Percentiles rank a stretch among this genome's conserved stretches.
phyloP scores from a whole-genome alignment of 352 stramenopile genomes.

The Ochromonadaceae sp. region DNA sequence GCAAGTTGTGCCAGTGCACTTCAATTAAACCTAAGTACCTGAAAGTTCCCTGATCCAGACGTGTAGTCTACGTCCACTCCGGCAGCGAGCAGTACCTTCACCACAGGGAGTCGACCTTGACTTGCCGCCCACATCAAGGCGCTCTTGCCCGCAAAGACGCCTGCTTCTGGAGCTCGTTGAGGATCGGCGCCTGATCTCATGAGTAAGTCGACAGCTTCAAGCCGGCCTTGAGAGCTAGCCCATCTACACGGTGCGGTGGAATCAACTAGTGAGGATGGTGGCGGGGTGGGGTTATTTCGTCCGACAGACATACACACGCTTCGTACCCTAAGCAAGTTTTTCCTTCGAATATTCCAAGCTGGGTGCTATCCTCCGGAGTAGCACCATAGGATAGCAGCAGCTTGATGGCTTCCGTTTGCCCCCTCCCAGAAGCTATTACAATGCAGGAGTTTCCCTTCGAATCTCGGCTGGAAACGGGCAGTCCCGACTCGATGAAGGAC shows the following conservation, averaged over 20 bases:
- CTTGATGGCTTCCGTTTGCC: neutral
- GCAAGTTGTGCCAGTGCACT: too few species aligned
- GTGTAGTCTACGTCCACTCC: neutral
- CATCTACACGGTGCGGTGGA: neutral
- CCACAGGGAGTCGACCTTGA: neutral
- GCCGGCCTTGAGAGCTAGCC: neutral
- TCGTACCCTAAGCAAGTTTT: neutral
- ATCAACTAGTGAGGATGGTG: too few species aligned
- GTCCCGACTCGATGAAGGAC: neutral
- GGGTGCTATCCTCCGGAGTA: neutral
- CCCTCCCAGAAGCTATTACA: neutral
- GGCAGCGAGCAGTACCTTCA: neutral
- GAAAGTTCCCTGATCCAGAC: neutral
- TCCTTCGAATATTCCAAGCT: neutral
- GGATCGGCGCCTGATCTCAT: neutral
- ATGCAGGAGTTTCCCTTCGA: neutral
- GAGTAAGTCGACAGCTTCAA: neutral
- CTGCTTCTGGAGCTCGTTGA: neutral
- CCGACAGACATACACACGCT: neutral
- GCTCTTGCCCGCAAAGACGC: neutral
- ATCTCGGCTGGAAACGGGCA: neutral
- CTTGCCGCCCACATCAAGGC: neutral
- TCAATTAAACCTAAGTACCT: neutral
- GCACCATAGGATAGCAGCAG: neutral
- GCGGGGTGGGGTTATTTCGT: too few species aligned